Conservation (phyloP, 1,284 basidiomycete genomes). For the Ustilago trichophora region DNA sequence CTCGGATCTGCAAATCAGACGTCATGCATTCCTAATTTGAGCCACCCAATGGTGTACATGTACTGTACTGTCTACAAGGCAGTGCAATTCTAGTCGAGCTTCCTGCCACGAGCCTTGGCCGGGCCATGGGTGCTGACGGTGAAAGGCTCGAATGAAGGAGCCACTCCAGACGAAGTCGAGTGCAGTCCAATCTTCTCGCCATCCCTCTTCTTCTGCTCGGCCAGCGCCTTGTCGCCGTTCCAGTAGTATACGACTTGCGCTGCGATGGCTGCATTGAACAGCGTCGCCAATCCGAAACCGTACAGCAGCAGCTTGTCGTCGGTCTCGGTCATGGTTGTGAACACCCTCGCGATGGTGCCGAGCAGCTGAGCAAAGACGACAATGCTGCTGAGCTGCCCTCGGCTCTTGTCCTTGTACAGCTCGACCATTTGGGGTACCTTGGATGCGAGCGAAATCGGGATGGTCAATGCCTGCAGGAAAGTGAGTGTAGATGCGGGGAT, state of each 20-base stretch:
- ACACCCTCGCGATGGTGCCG: conserved; percentile 63
- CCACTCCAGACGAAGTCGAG: no score
- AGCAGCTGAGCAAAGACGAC: conserved; percentile 65
- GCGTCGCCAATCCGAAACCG: conserved; percentile 63
- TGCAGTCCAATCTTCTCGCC: conserved; percentile 28
- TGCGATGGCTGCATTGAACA: conserved; percentile 65
- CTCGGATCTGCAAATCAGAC: no score
- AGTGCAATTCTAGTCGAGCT: conserved; percentile 40
- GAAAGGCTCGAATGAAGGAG: conserved; percentile 23
- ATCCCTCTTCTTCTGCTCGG: conserved; percentile 33
- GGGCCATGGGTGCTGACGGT: conserved; percentile 38
- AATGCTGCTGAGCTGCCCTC: conserved; percentile 63
- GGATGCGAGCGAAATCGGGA: conserved; percentile 62
- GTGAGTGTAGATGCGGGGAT: conserved; percentile 47
- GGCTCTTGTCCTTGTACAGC: conserved; percentile 58
- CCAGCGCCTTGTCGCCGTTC: conserved; percentile 49
- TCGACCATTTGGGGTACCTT: conserved; percentile 66
- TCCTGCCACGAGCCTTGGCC: conserved; percentile 19
- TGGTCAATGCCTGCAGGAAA: conserved; percentile 59
- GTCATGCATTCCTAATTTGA: no score
- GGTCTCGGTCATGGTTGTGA: conserved; percentile 66
- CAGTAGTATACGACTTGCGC: conserved; percentile 63
- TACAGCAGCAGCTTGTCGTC: conserved; percentile 62
- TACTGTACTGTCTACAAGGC: no score
- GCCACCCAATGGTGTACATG: no score